Evolutionary conservation across 2,329 filamentous ascomycete species (phyloP), one percentile per base, ranked within the genome.

Genomic region (Aspergillus pseudotamarii): DNA sequence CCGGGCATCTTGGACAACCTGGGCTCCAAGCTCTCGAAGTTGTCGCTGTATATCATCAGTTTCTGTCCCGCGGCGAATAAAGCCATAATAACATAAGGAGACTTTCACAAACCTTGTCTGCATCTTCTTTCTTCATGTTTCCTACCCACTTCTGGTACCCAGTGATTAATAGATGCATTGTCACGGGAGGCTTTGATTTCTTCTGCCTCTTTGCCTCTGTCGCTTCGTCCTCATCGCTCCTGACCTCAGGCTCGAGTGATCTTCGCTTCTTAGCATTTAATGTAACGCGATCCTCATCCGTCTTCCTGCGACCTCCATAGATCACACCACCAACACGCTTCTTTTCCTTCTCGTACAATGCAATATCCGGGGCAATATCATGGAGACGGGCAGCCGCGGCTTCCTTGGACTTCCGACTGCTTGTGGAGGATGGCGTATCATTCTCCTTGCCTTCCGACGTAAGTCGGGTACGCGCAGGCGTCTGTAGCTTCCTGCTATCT

Each of bases 341-440:
- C 82, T 87, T 93, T 79, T 99, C 95, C 75, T 95, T 97, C 73
- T 98, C 91, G 72, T 95, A 99, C 36, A 96, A 82, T 2, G 90
- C 90, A 72, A 98, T 93, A 73, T 99, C 95, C 0, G 90, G 86
- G 0, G 92, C 93, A 62, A 94, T 83, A 41, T 87, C 86, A 59
- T 95, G 92, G 9, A 98, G 80, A 67, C 87, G 89, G 38, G 89
- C 87, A n/a, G 90, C 81, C 14, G 95, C 95, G 72, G 91, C 90
- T 46, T 91, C 89, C 76, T 98, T 99, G 16, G 95, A 94, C 71
- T 92, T 95, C 60, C 95, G 89, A 68, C 91, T 92, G 30, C 89
- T 89, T 1, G 89, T 91, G 3, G 90, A 84, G 0, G 88, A 89
- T 0, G 94, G 93, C 0, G 92, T 95, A 26, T 92, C 86, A 67